Base-by-base conservation (phyloP, 129 eudicot species). In the Tagetes erecta region DNA sequence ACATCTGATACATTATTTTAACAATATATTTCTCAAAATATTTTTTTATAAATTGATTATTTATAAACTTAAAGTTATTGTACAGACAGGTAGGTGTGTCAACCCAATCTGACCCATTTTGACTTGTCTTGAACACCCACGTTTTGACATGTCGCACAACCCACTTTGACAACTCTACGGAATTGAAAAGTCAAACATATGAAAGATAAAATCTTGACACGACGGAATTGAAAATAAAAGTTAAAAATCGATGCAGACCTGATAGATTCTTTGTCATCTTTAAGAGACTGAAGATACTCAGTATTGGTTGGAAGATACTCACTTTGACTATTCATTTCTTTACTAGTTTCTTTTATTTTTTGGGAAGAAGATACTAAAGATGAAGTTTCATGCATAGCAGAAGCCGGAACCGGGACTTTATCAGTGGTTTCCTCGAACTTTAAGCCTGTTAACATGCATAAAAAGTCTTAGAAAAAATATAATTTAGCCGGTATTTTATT, bases 361-460 rank as follows among this genome's bases (percentile, higher is more conserved):
- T 74, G 70, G 40, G 77, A 65, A 14, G 62, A 80, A 71, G 81
- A 76, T 71, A 8, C 39, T 59, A 79, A 74, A 64, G 80, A 53
- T 3, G 80, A 63, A 34, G 88, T 67, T 67, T 66, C 70, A 47
- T 89, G 77, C 76, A 71, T 81, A 59, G 67, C 79, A 8, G 87
- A 56, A 34, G 85, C 70, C 5, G 67, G 75, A 77, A 78, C 5
- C 14, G 82, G 82, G 39, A 35, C 84, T 62, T 90, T 97, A 47
- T 90, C 98, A 47, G 88, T 85, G 64, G 90, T 88, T 77, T 90
- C 98, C 85, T 90, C 97, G 68, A 94, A 86, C 63, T 87, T 79
- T 78, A 90, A 45, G 64, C 96, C 98, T 90, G 50, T 71, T 50
- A 7, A 72, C 41, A 51, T 58, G 62, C 27, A 41, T 57, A 55